Conservation (phyloP, 805 yeast species). For the Saccharomyces paradoxus region DNA sequence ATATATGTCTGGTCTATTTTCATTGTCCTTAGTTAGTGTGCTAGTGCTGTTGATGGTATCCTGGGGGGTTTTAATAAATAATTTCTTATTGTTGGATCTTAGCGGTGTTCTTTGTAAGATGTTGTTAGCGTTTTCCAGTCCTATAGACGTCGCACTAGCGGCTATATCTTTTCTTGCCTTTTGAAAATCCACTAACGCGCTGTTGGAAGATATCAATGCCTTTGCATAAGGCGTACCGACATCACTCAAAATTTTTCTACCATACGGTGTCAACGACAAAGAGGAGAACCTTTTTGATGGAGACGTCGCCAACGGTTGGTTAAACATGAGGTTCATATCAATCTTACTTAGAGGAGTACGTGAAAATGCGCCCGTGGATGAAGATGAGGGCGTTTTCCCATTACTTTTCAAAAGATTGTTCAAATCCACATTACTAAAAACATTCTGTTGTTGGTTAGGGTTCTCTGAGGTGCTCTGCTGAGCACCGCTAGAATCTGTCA, state of each 20-base stretch:
- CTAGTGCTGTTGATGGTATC: background rate
- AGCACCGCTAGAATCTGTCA: conserved; percentile 13
- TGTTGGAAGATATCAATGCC: conserved; percentile 20
- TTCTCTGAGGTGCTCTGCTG: conserved; percentile 4
- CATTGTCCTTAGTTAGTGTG: conserved; percentile 6
- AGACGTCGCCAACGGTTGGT: conserved; percentile 19
- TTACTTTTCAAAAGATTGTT: background rate
- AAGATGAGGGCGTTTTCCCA: background rate
- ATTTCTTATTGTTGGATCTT: conserved; percentile 3
- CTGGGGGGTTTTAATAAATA: background rate
- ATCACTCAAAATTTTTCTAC: conserved; percentile 26
- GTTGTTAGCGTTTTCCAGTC: background rate
- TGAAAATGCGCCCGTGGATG: conserved; percentile 1
- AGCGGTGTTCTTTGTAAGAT: conserved; percentile 10
- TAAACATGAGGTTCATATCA: conserved; percentile 29
- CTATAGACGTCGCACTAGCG: background rate
- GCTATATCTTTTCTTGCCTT: conserved; percentile 24
- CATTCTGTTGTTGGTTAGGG: background rate
- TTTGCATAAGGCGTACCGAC: conserved; percentile 26
- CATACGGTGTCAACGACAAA: conserved; percentile 28
- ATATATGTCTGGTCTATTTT: conserved; percentile 14
- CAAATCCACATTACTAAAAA: background rate
- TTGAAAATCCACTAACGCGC: conserved; percentile 29
- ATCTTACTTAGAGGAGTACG: conserved; percentile 27
- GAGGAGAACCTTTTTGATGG: conserved; percentile 23